Conservation (phyloP, 257 asterid species). For the Solanum dulcamara region DNA sequence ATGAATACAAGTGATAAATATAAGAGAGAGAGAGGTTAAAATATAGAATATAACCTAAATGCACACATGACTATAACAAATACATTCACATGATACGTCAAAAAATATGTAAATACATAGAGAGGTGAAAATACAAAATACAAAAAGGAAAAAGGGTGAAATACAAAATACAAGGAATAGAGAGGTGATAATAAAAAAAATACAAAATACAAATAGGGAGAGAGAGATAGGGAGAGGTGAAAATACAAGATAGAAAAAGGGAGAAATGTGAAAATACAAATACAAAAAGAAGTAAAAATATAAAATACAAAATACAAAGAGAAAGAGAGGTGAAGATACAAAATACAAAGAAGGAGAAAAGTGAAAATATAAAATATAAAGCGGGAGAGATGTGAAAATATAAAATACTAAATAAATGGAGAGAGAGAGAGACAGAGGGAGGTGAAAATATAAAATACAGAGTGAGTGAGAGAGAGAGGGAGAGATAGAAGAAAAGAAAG, state of each 20-base stretch:
- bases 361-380: too few relatives aligned
- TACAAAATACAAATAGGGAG: neutral
- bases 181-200: too few relatives aligned
- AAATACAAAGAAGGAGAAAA: too few relatives aligned
- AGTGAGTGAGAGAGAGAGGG: too few relatives aligned
- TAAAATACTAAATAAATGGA: neutral
- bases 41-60: neutral
- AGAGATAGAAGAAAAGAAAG: too few relatives aligned
- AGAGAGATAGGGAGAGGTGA: neutral
- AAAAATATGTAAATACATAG: neutral
- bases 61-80: neutral
- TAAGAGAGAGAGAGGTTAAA: neutral
- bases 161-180: too few relatives aligned
- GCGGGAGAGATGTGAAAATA: neutral
- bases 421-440: neutral
- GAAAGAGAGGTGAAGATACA: neutral
- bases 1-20: neutral
- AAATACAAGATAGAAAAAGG: neutral
- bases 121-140: neutral
- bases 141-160: too few relatives aligned
- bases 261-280: neutral
- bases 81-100: neutral
- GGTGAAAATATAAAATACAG: too few relatives aligned
- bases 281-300: neutral
- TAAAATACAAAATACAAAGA: neutral